Conservation (phyloP, 2,329 filamentous ascomycete genomes). For the Curvularia eragrostidis region DNA sequence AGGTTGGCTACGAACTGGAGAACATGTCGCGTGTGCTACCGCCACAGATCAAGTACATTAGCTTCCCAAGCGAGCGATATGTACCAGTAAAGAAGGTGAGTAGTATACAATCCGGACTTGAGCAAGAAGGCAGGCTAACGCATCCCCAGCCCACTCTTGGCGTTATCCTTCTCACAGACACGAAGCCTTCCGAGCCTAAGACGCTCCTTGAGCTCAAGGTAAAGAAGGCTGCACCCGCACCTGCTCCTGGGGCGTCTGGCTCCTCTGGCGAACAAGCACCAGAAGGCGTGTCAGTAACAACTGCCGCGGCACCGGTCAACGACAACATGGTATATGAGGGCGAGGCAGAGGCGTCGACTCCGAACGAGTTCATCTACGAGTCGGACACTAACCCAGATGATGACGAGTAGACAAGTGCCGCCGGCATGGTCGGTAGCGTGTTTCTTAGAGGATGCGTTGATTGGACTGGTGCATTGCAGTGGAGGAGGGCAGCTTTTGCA, state of each 20-base stretch:
- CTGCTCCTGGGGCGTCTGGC: conserved; percentile 53
- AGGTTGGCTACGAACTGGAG: conserved; percentile 92
- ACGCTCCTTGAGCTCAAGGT: conserved; percentile 88
- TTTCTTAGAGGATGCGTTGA: conserved; percentile 39
- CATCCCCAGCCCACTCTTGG: conserved; percentile 80
- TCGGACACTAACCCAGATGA: conserved; percentile 66
- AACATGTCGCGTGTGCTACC: conserved; percentile 97
- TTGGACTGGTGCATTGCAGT: conserved; percentile 15
- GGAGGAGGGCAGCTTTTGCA: conserved; percentile 25
- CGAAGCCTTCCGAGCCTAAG: conserved; percentile 77
- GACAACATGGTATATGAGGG: conserved; percentile 89
- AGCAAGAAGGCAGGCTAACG: conserved; percentile 27
- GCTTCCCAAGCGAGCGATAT: conserved; percentile 87
- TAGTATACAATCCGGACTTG: conserved; percentile 1
- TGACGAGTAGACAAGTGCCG: conserved; percentile 35
- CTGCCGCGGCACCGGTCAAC: conserved; percentile 64
- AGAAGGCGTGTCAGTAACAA: conserved; percentile 68
- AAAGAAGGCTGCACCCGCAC: conserved; percentile 69
- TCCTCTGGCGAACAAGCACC: conserved; percentile 43
- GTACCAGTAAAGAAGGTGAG: conserved; percentile 88
- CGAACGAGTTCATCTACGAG: conserved; percentile 79
- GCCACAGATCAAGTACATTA: conserved; percentile 92
- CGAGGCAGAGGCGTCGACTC: conserved; percentile 73
- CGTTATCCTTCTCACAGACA: conserved; percentile 89
- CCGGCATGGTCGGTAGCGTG: conserved; percentile 13